Evolutionary conservation across 2,329 filamentous ascomycete species (phyloP).

Genomic region (Claviceps quebecensis): DNA sequence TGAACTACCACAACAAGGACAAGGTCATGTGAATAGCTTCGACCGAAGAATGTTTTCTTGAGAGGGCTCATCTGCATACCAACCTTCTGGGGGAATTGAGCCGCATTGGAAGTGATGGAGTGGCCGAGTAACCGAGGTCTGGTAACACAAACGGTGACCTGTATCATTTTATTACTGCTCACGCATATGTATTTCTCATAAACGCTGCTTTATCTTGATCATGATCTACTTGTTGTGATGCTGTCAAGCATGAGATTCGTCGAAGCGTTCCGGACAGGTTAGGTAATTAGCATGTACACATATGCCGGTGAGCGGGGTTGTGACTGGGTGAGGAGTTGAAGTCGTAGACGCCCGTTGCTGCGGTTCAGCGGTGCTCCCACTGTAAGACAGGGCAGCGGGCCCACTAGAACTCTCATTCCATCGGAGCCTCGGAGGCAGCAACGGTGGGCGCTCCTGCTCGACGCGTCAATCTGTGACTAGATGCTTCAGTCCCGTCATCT

Average conservation of each 20-base stretch:
- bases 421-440: no score
- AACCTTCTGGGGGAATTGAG: neutral
- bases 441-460: neutral
- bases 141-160: neutral
- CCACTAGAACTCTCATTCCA: no score
- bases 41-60: neutral
- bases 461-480: neutral
- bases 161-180: neutral
- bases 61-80: neutral
- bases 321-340: no score
- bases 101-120: neutral
- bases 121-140: neutral
- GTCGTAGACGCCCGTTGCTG: no score
- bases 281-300: no score
- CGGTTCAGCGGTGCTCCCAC: no score
- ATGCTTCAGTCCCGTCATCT: neutral
- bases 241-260: no score
- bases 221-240: no score
- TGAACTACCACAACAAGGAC: slow-evolving; percentile 97
- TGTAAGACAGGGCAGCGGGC: no score
- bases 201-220: no score
- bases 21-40: slow-evolving; percentile 36
- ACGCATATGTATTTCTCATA: neutral
- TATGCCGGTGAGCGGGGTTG: no score
- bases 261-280: no score